phyloP scores from a whole-genome alignment of 495 filamentous ascomycete species.

The Corynascus novoguineensis region DNA sequence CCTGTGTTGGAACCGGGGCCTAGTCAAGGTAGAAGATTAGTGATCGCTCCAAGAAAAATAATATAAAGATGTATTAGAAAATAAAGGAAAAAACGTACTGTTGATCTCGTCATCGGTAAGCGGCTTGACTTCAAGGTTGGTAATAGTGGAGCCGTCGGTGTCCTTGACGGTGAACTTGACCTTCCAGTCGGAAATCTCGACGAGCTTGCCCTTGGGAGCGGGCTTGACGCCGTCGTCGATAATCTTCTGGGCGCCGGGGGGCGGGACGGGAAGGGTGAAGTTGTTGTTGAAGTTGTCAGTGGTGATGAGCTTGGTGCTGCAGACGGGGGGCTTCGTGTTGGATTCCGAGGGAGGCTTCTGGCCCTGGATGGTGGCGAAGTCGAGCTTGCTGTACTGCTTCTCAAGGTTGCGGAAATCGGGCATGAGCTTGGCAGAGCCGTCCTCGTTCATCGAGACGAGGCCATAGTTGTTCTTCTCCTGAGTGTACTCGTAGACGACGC shows the following conservation, averaged over 20 bases:
- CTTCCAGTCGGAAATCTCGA: conserved; percentile 38
- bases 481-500: conserved; percentile 82
- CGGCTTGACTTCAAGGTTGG: conserved; percentile 38
- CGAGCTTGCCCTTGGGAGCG: conserved; percentile 36
- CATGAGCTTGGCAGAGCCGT: conserved; percentile 58
- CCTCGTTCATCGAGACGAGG: conserved; percentile 62
- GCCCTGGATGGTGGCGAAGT: conserved; percentile 56
- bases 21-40: conserved; percentile 13
- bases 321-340: conserved; percentile 50
- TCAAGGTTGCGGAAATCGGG: conserved; percentile 72
- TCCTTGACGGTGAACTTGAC: conserved; percentile 38
- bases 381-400: conserved; percentile 65
- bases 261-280: conserved; percentile 63
- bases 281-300: conserved; percentile 59
- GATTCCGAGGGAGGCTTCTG: conserved; percentile 51
- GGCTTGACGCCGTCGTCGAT: conserved; percentile 52
- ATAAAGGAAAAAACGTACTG: conserved; percentile 20
- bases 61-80: background rate
- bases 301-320: conserved; percentile 58
- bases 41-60: no score
- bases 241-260: conserved; percentile 40
- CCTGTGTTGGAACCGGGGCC: conserved; percentile 24
- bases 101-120: conserved; percentile 39
- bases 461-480: conserved; percentile 71
- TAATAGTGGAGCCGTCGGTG: conserved; percentile 34